phyloP scores from a whole-genome alignment of 176 grass and related monocot species.

The Zizania latifolia region DNA sequence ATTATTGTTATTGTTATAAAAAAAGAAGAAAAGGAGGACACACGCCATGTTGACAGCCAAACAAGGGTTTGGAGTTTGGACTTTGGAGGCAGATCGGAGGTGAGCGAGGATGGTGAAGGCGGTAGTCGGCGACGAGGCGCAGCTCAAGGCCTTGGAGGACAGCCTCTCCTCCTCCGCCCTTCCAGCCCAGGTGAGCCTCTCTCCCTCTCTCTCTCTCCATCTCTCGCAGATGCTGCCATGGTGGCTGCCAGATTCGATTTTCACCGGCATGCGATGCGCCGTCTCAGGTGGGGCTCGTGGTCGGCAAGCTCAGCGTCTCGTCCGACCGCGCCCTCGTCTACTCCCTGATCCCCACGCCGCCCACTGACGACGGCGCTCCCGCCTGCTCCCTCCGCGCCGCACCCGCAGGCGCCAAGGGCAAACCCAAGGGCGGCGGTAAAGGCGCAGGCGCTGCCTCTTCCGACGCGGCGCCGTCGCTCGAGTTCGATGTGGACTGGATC shows the following conservation, averaged over 20 bases:
- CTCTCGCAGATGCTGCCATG: neutral
- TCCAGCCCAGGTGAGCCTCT: conserved; percentile 8
- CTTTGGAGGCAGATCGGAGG: neutral
- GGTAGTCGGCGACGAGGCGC: conserved; percentile 68
- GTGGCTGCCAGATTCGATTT: neutral
- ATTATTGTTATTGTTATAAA: too few relatives aligned
- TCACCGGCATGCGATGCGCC: neutral
- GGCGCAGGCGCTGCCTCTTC: conserved; percentile 31
- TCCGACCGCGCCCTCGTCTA: conserved; percentile 74
- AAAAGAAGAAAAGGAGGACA: too few relatives aligned
- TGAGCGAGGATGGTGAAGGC: conserved; percentile 60
- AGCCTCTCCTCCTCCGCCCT: conserved; percentile 34
- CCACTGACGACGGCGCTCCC: conserved; percentile 54
- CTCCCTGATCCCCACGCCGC: conserved; percentile 78
- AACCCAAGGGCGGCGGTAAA: conserved; percentile 10
- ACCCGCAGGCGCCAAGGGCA: neutral
- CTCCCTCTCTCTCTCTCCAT: neutral
- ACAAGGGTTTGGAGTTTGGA: too few relatives aligned
- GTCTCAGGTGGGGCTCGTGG: conserved; percentile 61
- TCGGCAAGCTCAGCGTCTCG: conserved; percentile 72
- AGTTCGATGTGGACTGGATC: conserved; percentile 83
- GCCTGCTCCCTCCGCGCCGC: conserved; percentile 62
- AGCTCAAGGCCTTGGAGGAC: conserved; percentile 57
- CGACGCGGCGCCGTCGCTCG: conserved; percentile 31
- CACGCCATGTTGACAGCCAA: too few relatives aligned